These are phyloP conservation scores for Trypanosoma rangeli DNA, from an alignment of 208 protist genomes.

Conservation along the genomic window DNA sequence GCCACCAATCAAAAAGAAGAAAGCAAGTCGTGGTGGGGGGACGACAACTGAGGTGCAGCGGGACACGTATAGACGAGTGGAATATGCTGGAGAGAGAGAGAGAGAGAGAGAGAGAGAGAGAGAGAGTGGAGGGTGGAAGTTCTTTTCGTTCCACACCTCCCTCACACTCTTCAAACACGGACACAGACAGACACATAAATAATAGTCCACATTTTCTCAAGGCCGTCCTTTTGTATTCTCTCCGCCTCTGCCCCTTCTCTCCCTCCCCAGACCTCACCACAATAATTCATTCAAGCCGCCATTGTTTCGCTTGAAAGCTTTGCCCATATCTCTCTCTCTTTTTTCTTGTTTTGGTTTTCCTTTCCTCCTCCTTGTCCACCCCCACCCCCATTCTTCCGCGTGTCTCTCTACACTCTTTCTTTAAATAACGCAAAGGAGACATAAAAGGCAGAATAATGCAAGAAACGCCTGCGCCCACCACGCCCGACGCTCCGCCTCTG, in stretches of 20 bases:
- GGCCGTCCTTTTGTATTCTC: not conserved
- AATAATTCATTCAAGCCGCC: not conserved
- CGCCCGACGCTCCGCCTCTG: constrained; percentile 42
- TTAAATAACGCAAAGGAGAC: constrained; percentile 43
- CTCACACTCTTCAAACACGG: not conserved
- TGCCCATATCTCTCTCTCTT: not conserved
- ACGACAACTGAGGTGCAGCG: no score
- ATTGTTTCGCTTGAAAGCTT: not conserved
- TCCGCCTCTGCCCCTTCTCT: not conserved
- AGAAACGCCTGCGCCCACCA: constrained; percentile 72
- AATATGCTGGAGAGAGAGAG: not conserved
- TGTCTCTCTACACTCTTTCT: not conserved
- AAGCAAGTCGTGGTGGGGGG: not conserved
- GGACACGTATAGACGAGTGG: not conserved
- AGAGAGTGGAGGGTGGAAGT: not conserved
- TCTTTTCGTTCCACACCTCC: not conserved
- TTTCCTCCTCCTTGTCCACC: not conserved
- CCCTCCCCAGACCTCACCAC: no score
- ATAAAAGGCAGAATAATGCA: constrained; percentile 67
- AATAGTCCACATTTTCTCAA: no score
- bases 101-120: no score
- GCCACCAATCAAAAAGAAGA: not conserved
- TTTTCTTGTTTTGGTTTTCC: constrained; percentile 3
- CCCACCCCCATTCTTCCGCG: not conserved
- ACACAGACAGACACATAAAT: constrained; percentile 5